Percentiles rank a stretch among this genome's conserved stretches.
Conservation (phyloP, 768 basidiomycete genomes). For the Lactarius sp. region DNA sequence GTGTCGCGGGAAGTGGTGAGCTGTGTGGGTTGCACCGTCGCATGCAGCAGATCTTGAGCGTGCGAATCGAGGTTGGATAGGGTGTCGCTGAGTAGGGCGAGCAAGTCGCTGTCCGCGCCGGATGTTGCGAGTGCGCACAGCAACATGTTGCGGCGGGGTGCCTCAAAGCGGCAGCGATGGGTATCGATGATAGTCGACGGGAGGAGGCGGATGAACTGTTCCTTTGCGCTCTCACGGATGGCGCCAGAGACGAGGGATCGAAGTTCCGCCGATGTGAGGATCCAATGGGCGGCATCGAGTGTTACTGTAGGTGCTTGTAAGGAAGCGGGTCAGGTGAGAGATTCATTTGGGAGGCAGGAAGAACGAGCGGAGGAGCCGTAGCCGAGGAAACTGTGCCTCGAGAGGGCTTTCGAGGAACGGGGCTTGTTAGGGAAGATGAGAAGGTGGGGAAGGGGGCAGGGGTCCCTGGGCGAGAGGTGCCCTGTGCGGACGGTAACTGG, state of each 20-base stretch:
- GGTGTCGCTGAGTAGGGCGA: conserved; percentile 19
- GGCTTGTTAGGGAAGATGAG: neutral
- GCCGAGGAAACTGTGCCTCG: neutral
- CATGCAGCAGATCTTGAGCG: conserved; percentile 47
- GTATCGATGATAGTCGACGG: conserved; percentile 12
- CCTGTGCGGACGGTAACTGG: neutral
- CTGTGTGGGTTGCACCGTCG: conserved; percentile 61
- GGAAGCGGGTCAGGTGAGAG: conserved; percentile 21
- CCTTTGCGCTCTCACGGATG: conserved; percentile 26
- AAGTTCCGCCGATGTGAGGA: conserved; percentile 24
- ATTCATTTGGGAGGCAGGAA: conserved; percentile 9
- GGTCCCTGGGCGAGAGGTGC: conserved; percentile 10
- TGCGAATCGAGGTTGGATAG: conserved; percentile 18
- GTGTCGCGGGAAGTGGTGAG: conserved; percentile 53
- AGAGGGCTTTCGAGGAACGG: conserved; percentile 11
- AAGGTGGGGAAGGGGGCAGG: neutral
- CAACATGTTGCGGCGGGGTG: conserved; percentile 23
- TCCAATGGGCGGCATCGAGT: conserved; percentile 27
- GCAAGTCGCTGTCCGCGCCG: conserved; percentile 20
- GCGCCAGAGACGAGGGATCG: conserved; percentile 24
- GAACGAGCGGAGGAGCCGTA: neutral
- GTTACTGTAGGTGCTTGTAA: conserved; percentile 18
- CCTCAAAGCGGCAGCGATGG: conserved; percentile 24
- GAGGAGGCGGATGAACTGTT: conserved; percentile 26
- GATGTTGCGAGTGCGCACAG: conserved; percentile 19